phyloP scores from a whole-genome alignment of 2,329 filamentous ascomycete genomes.

The Diaporthe vexans region DNA sequence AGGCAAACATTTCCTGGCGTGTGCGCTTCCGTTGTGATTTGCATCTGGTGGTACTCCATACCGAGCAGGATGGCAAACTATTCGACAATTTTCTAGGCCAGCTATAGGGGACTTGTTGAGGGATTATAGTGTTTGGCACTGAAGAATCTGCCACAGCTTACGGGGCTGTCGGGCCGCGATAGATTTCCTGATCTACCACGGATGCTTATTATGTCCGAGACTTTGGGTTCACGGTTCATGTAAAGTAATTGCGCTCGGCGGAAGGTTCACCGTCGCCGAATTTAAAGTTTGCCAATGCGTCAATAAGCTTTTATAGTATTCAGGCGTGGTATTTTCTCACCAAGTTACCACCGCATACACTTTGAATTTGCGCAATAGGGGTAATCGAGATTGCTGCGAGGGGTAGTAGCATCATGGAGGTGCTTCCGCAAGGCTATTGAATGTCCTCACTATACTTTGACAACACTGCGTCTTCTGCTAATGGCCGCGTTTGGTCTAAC shows the following conservation, averaged over 20 bases:
- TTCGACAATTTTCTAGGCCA: not conserved
- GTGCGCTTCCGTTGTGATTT: too few species aligned
- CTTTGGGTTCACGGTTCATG: not conserved
- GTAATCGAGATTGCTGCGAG: conserved; percentile 11
- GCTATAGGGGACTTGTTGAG: too few species aligned
- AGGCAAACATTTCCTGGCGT: too few species aligned
- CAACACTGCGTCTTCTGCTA: not conserved
- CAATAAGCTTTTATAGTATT: conserved; percentile 16
- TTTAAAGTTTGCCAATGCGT: conserved; percentile 23
- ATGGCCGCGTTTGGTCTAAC: not conserved
- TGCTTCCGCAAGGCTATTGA: not conserved
- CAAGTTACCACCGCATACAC: not conserved
- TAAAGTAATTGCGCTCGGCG: not conserved
- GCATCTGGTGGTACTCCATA: too few species aligned
- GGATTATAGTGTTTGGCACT: not conserved
- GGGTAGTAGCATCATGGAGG: conserved; percentile 2
- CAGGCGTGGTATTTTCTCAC: not conserved
- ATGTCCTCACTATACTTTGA: not conserved
- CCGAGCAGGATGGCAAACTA: not conserved
- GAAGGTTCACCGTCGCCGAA: not conserved
- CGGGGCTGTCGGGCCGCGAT: not conserved
- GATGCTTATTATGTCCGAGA: too few species aligned
- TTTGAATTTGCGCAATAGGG: not conserved
- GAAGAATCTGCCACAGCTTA: not conserved
- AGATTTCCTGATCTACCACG: not conserved